Base-by-base conservation (phyloP, 192 early-diverging fungal genomes). In the Coemansia aciculifera region DNA sequence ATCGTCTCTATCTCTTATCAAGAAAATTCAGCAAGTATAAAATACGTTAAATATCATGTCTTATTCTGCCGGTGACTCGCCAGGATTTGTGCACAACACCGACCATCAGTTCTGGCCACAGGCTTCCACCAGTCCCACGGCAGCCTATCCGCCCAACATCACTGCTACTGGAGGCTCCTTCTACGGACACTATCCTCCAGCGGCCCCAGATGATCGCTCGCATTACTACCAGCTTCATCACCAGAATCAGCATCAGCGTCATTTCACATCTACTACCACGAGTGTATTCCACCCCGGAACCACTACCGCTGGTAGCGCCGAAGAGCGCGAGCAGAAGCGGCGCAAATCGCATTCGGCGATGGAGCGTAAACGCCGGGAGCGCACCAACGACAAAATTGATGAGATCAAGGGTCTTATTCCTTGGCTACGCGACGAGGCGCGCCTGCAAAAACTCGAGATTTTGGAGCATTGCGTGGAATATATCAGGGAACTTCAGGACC, bases 311-410 rank as follows among this genome's bases (percentile, higher is more conserved):
- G 19, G 42, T 54, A 65, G 46, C n/a, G 74, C 77, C 2, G 73
- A 78, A 40, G 78, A 85, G 46, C 85, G 89, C 43, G 91, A 94
- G 59, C 67, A 82, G 69, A 86, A 88, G 62, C 87, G 94, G 31
- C 93, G 93, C 63, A 86, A 89, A 11, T 90, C 91, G 3, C 94
- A 96, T 59, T 92, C 91, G 19, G 89, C 88, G 0, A 95, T 93
- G 65, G 94, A 96, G 75, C 85, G 93, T 4, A 81, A 89, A 42
- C 88, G 93, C 39, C 89, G 94, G 27, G 92, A 94, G 63, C 85
- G 90, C 29, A 96, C 92, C 69, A 96, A 96, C 72, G 88, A 89
- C 62, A 89, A 91, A 72, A 90, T 96, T 31, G 67, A 88, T 42
- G 86, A 91, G 49, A 85, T 96, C 34, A 90, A 90, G 73, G 70